Base-by-base conservation (phyloP, 2,329 filamentous ascomycete species). In the Gaeumannomyces sp. region DNA sequence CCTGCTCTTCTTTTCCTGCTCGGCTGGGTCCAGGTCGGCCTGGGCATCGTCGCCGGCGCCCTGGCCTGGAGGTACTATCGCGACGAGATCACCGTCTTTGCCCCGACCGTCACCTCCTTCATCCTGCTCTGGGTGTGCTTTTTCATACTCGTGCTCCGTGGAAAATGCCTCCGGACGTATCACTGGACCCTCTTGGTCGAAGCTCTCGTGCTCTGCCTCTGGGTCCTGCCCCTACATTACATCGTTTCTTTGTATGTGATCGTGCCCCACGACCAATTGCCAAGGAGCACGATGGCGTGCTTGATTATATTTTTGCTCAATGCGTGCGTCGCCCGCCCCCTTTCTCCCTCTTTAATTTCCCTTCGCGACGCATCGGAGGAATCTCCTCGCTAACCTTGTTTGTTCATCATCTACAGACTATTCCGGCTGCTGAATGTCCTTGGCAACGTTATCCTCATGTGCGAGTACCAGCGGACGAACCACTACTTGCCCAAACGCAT, bases 61-160 rank as follows among this genome's bases (percentile, higher is more conserved):
- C 66, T 80, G 65, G 75, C 76, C 53, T 79, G 77, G 75, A 72
- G 67, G 59, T 78, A 75, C 64, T 80, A 74, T 64, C 71, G 71
- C 25, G 59, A 69, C 50, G 68, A 72, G 2, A 62, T 64, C 3
- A n/a, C 75, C 64, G 71, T 79, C 16, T 68, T 78, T 29, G 74
- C 68, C 11, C 73, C 77, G 0, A 72, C 75, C 0, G 69, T 76
- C 63, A 67, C 75, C 60, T 75, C 72, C 8, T 79, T 81, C 64
- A 61, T 79, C 13, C 66, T 79, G 59, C 66, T 75, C 0, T 73
- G 76, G 68, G 70, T 75, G 64, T 74, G 71, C 28, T 71, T 79
- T 63, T 68, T 69, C 19, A 67, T 80, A 16, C 70, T 76, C 8
- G 64, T 75, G 28, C 68, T 75, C 25, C 68, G 79, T 31, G 74